Evolutionary conservation across 345 rosid genomes (phyloP).

Genomic region (Aquilaria sinensis): DNA sequence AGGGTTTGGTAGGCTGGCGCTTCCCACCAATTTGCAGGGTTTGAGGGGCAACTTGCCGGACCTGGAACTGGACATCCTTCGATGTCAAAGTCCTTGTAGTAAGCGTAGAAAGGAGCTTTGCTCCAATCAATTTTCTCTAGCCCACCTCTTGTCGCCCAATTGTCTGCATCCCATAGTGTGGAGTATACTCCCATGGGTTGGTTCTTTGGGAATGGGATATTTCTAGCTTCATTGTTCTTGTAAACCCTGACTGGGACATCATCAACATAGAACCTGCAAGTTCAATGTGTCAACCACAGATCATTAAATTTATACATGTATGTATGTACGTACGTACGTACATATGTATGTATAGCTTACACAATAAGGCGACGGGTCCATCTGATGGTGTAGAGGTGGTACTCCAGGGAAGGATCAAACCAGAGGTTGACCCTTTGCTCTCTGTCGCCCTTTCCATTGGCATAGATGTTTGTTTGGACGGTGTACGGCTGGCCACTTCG

Average conservation of each 20-base stretch:
- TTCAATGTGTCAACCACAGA: neutral
- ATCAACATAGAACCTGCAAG: conserved; percentile 65
- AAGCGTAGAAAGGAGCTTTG: conserved; percentile 80
- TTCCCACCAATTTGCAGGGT: conserved; percentile 81
- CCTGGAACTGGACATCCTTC: conserved; percentile 91
- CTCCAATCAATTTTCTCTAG: conserved; percentile 87
- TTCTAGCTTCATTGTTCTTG: conserved; percentile 72
- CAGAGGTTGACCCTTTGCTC: conserved; percentile 91
- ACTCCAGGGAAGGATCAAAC: conserved; percentile 83
- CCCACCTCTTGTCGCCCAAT: conserved; percentile 99
- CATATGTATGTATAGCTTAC: conserved; percentile 32
- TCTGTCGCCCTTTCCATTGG: conserved; percentile 87
- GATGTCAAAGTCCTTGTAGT: conserved; percentile 82
- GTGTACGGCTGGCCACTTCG: conserved; percentile 86
- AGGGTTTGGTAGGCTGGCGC: conserved; percentile 54
- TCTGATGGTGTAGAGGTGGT: conserved; percentile 56
- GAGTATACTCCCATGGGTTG: conserved; percentile 93
- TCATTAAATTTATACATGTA: neutral
- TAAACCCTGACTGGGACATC: conserved; percentile 81
- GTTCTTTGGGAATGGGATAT: conserved; percentile 53
- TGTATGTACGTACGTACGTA: too few relatives aligned
- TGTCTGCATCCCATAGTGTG: conserved; percentile 95
- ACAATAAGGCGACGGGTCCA: conserved; percentile 79
- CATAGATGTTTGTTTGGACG: conserved; percentile 83
- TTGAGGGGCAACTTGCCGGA: conserved; percentile 53